Evolutionary conservation across 371 early-diverging fungal genomes (phyloP).

Genomic region (Fennellomyces sp.): DNA sequence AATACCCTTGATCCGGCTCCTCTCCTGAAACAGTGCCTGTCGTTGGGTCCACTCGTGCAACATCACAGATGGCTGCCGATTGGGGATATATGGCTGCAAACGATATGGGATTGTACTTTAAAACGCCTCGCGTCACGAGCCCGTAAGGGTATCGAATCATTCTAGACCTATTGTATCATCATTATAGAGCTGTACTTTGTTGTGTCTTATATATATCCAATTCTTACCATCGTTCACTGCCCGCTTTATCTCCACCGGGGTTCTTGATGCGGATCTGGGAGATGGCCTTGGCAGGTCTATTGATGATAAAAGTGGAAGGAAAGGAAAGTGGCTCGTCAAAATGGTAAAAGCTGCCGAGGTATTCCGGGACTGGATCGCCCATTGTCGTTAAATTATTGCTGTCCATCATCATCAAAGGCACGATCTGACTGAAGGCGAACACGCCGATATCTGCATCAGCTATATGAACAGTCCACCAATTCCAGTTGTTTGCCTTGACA

Average conservation of each 20-base stretch:
- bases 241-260: constrained; percentile 56
- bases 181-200: background rate
- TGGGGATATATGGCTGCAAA: constrained; percentile 18
- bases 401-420: constrained; percentile 7
- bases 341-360: constrained; percentile 53
- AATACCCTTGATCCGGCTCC: constrained; percentile 31
- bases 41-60: constrained; percentile 33
- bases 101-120: constrained; percentile 48
- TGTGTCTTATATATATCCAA: constrained; percentile 11
- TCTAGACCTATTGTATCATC: constrained; percentile 33
- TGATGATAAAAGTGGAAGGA: constrained; percentile 31
- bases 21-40: constrained; percentile 28
- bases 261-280: constrained; percentile 58
- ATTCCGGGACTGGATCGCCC: constrained; percentile 45
- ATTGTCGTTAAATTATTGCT: constrained; percentile 1
- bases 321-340: constrained; percentile 58
- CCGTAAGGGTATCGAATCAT: constrained; percentile 58
- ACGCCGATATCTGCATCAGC: constrained; percentile 59
- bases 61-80: constrained; percentile 35
- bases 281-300: constrained; percentile 27
- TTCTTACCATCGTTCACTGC: constrained; percentile 36
- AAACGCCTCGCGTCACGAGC: constrained; percentile 57
- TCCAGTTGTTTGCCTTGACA: constrained; percentile 52
- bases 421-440: constrained; percentile 53
- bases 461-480: constrained; percentile 55